Evolutionary conservation across 2,329 filamentous ascomycete species (phyloP).

Genomic region (Fusarium concolor): DNA sequence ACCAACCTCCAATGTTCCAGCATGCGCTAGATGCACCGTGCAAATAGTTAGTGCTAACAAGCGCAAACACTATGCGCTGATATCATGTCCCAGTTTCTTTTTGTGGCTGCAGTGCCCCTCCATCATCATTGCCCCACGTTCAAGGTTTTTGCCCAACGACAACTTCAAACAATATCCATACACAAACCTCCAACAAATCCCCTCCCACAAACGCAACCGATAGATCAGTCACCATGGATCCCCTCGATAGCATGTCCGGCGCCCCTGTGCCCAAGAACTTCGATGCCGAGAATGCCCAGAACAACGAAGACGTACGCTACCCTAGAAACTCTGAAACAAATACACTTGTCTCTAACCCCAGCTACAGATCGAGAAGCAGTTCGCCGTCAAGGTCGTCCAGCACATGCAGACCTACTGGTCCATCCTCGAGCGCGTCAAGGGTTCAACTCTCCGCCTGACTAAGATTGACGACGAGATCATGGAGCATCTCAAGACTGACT

Average conservation of each 20-base stretch:
- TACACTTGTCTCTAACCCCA: background rate
- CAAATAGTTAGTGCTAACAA: slow-evolving; percentile 5
- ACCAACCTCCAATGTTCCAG: slow-evolving; percentile 28
- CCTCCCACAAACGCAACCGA: background rate
- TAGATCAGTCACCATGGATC: slow-evolving; percentile 48
- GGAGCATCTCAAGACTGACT: slow-evolving; percentile 86
- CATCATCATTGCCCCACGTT: slow-evolving; percentile 48
- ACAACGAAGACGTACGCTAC: slow-evolving; percentile 66
- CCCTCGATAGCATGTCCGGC: slow-evolving; percentile 54
- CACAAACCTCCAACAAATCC: background rate
- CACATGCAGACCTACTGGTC: slow-evolving; percentile 98
- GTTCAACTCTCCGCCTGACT: slow-evolving; percentile 89
- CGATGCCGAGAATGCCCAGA: slow-evolving; percentile 66
- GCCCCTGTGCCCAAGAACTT: slow-evolving; percentile 65
- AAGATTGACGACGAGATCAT: slow-evolving; percentile 96
- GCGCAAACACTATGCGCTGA: slow-evolving; percentile 47
- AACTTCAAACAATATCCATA: slow-evolving; percentile 14
- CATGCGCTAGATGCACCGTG: slow-evolving; percentile 30
- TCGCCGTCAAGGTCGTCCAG: slow-evolving; percentile 96
- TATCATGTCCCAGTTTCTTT: slow-evolving; percentile 44
- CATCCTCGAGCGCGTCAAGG: slow-evolving; percentile 90
- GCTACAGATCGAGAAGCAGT: slow-evolving; percentile 94
- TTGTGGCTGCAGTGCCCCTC: slow-evolving; percentile 42
- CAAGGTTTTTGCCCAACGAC: slow-evolving; percentile 44
- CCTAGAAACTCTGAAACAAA: slow-evolving; percentile 5